phyloP scores from a whole-genome alignment of 176 grass and related monocot genomes.

The Oryza meridionalis region DNA sequence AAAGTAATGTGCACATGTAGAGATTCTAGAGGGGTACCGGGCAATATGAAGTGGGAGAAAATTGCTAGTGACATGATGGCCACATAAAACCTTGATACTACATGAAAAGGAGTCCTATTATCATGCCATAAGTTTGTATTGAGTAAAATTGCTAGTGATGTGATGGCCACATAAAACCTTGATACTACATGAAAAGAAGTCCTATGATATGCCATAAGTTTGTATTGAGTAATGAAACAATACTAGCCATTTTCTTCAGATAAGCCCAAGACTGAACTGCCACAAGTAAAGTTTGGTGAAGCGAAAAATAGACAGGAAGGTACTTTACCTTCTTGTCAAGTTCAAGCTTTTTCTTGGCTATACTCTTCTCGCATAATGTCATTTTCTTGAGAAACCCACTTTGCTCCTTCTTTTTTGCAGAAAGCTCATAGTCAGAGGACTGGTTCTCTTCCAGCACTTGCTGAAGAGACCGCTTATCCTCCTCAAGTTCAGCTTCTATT shows the following conservation, averaged over 20 bases:
- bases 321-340: slow-evolving; percentile 78
- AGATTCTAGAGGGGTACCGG: not conserved
- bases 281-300: slow-evolving; percentile 12
- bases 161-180: not conserved
- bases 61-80: not conserved
- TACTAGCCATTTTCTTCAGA: not conserved
- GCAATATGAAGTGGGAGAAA: not conserved
- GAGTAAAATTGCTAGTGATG: not conserved
- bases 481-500: slow-evolving; percentile 73
- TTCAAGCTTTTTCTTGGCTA: slow-evolving; percentile 86
- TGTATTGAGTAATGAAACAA: not conserved
- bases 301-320: slow-evolving; percentile 25
- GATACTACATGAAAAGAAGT: not conserved
- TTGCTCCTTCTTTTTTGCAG: slow-evolving; percentile 90
- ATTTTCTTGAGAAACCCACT: slow-evolving; percentile 87
- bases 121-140: not conserved
- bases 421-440: slow-evolving; percentile 62
- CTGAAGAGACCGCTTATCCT: slow-evolving; percentile 66
- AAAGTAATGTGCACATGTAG: slow-evolving; percentile 4
- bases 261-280: not conserved
- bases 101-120: not conserved
- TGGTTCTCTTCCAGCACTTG: slow-evolving; percentile 65
- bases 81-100: not conserved
- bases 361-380: slow-evolving; percentile 79
- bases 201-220: not conserved